Base-by-base conservation (phyloP, 495 filamentous ascomycete species). In the Coniosporium apollinis region DNA sequence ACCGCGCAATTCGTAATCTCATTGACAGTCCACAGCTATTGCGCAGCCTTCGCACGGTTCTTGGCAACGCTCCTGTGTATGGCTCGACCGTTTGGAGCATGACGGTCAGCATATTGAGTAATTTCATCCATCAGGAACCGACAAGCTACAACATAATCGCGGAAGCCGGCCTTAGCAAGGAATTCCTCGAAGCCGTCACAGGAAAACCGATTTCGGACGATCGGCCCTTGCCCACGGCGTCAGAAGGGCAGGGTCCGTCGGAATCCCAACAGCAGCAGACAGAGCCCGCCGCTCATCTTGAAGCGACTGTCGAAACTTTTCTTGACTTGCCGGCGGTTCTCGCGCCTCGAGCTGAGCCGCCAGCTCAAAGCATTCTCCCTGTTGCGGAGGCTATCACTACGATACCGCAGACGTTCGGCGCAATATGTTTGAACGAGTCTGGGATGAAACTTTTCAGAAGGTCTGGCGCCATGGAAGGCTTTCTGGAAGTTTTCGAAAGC, bases 51-150 rank as follows among this genome's bases (percentile, higher is more conserved):
- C 75, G 80, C 22, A 62, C 72, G 22, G 82, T 94, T n/a, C 79
- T 94, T 36, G 67, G 73, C 36, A 79, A 93, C 39, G 74, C 74
- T 18, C 54, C 56, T 10, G 61, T 80, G 11, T 99, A 83, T 51
- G 91, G 91, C 28, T 82, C 84, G 9, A 72, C 80, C 44, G 82
- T 94, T 11, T 99, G 91, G 91, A 91, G 83, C 37, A 79, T 80
- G 49, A 78, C 82, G 13, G 80, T 89, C 38, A 79, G 76, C 43
- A 84, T 96, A 44, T 65, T 96, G 19, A 87, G 80, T 55, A 87
- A 77, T 48, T 96, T 96, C 61, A 93, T 99, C 39, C 91, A 99
- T 56, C 94, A 96, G 50, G 91, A 99, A 47, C 91, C 91, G 2
- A 96, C 91, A 3, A 99, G 91, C 49, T 96, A 94, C 50, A 74